Evolutionary conservation across 164 flowering plant genomes (phyloP).

Genomic region (Nymphaea colorata): DNA sequence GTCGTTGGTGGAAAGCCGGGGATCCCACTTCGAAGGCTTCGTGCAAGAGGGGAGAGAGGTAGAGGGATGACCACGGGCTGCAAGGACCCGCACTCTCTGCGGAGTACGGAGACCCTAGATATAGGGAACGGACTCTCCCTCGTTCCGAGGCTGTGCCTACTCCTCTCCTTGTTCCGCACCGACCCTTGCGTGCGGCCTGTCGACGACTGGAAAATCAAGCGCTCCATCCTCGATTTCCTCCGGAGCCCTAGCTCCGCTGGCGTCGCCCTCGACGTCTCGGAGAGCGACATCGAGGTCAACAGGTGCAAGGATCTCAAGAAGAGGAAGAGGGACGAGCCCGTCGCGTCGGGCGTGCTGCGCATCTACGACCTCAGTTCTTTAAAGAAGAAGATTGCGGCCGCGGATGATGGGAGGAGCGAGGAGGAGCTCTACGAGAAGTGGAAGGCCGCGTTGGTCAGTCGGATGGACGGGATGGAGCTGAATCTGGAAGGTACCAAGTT

Average conservation of each 20-base stretch:
- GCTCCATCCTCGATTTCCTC: conserved; percentile 55
- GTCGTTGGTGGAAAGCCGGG: too few species aligned
- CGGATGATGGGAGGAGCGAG: conserved; percentile 14
- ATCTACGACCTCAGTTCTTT: conserved; percentile 36
- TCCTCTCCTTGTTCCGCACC: conserved; percentile 47
- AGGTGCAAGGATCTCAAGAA: conserved; percentile 57
- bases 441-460: conserved; percentile 40
- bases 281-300: conserved; percentile 43
- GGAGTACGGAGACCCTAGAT: conserved; percentile 55
- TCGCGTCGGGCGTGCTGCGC: conserved; percentile 51
- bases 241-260: conserved; percentile 30
- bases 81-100: conserved; percentile 16
- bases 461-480: conserved; percentile 72
- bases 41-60: not conserved
- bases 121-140: conserved; percentile 54
- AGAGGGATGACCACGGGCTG: not conserved
- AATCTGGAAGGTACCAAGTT: conserved; percentile 63
- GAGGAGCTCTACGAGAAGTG: conserved; percentile 63
- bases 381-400: conserved; percentile 8
- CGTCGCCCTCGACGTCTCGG: conserved; percentile 21
- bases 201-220: conserved; percentile 78
- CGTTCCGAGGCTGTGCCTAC: conserved; percentile 55
- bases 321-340: conserved; percentile 79
- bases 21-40: too few species aligned
- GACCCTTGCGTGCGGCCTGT: conserved; percentile 49